Conservation (phyloP, 164 flowering plant species). For the Saururus chinensis region DNA sequence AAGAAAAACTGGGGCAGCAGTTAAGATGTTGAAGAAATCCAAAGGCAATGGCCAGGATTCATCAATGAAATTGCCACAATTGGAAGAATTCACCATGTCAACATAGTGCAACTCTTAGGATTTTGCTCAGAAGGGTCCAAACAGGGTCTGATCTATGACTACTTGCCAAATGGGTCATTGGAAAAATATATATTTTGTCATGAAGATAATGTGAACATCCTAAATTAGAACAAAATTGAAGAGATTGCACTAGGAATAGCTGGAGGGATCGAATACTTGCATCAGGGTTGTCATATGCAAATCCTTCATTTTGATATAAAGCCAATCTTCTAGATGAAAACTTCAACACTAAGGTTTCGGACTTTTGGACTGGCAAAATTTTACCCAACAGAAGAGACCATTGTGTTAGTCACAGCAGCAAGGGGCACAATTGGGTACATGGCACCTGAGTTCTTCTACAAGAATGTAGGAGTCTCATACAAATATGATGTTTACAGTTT, state of each 20-base stretch:
- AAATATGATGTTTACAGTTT: too few relatives aligned
- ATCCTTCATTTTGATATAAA: conserved; percentile 24
- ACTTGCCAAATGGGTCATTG: conserved; percentile 21
- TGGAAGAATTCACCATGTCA: too few relatives aligned
- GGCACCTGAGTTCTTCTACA: too few relatives aligned
- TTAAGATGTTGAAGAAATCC: too few relatives aligned
- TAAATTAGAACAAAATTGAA: conserved; percentile 8
- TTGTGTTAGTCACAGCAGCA: conserved; percentile 3
- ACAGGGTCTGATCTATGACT: conserved; percentile 19
- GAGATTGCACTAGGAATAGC: conserved; percentile 17
- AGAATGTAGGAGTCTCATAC: too few relatives aligned
- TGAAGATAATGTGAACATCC: too few relatives aligned
- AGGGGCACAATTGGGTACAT: too few relatives aligned
- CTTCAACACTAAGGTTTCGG: conserved; percentile 5
- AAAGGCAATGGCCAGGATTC: too few relatives aligned
- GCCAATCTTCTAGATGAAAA: conserved; percentile 11
- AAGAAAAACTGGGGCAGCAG: too few relatives aligned
- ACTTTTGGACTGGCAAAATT: conserved; percentile 22
- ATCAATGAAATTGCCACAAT: too few relatives aligned
- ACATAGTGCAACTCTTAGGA: too few relatives aligned
- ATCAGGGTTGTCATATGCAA: conserved; percentile 17
- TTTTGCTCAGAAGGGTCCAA: conserved; percentile 3
- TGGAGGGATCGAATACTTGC: conserved; percentile 18
- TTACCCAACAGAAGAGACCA: conserved; percentile 4
- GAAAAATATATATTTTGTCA: conserved; percentile 10